A percentile compares a stretch with the other conserved stretches of the same genome.
Evolutionary conservation across 306 rosid genomes (phyloP).

Genomic region (Cicer yamashitae): DNA sequence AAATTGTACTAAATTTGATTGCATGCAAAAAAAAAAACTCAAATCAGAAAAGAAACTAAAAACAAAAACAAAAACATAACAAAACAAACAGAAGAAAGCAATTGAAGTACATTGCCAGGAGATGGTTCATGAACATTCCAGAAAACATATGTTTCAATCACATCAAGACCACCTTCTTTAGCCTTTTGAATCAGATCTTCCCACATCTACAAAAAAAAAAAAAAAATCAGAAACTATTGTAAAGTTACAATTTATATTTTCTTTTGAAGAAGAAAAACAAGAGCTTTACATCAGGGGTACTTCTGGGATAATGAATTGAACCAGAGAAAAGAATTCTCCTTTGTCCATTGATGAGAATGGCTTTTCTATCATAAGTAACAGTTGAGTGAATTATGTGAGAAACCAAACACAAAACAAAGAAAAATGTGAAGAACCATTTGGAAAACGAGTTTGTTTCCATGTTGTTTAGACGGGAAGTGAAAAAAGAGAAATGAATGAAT

Average conservation of each 20-base stretch:
- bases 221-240: conserved; percentile 19
- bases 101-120: conserved; percentile 77
- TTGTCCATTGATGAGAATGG: conserved; percentile 84
- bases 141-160: conserved; percentile 89
- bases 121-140: conserved; percentile 99
- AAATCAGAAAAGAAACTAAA: neutral
- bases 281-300: conserved; percentile 84
- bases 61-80: conserved; percentile 16
- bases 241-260: neutral
- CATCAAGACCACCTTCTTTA: conserved; percentile 94
- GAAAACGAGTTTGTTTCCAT: conserved; percentile 60
- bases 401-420: conserved; percentile 48
- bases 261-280: neutral
- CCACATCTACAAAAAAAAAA: conserved; percentile 75
- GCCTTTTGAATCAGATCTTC: conserved; percentile 95
- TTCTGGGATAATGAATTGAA: conserved; percentile 96
- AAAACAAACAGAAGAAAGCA: neutral
- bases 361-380: conserved; percentile 86
- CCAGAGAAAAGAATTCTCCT: conserved; percentile 93
- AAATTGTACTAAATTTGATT: conserved; percentile 77
- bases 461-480: neutral
- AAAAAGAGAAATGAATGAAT: too few species aligned
- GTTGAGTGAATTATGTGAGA: conserved; percentile 55
- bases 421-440: conserved; percentile 55
- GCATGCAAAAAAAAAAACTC: conserved; percentile 38